Evolutionary conservation across 257 asterid species (phyloP).

Genomic region (Cruciata laevipes): DNA sequence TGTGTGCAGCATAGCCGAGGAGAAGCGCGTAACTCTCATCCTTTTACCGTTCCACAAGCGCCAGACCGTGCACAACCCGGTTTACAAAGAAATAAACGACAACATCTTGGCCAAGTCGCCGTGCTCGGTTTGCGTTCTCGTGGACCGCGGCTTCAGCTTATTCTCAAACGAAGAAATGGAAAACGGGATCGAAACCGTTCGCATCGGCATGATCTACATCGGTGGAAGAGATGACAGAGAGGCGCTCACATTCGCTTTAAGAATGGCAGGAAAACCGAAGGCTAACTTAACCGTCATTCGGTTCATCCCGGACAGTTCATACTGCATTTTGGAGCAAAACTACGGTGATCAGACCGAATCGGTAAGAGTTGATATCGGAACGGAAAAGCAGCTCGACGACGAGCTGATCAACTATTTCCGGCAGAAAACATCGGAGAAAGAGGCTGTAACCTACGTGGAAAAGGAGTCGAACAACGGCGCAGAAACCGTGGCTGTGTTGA

Average conservation of each 20-base stretch:
- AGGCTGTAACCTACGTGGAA: slow-evolving; percentile 8
- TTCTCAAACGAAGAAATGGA: neutral
- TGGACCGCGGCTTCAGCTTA: slow-evolving; percentile 20
- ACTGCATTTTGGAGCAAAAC: neutral
- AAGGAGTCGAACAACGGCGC: slow-evolving; percentile 21
- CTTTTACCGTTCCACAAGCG: slow-evolving; percentile 25
- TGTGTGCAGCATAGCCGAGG: slow-evolving; percentile 17
- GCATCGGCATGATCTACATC: slow-evolving; percentile 17
- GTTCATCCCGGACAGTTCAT: slow-evolving; percentile 2
- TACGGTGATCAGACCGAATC: neutral
- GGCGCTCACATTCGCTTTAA: slow-evolving; percentile 17
- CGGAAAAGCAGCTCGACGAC: slow-evolving; percentile 17
- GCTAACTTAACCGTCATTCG: slow-evolving; percentile 17
- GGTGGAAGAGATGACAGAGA: slow-evolving; percentile 28
- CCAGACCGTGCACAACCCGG: slow-evolving; percentile 19
- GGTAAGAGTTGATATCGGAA: slow-evolving; percentile 8
- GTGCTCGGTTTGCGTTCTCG: slow-evolving; percentile 22
- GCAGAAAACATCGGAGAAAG: slow-evolving; percentile 10
- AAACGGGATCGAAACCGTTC: neutral
- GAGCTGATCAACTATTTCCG: slow-evolving; percentile 5
- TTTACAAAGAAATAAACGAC: slow-evolving; percentile 18
- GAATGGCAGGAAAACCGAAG: slow-evolving; percentile 17
- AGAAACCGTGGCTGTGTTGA: slow-evolving; percentile 17
- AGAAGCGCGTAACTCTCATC: slow-evolving; percentile 19
- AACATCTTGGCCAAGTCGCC: slow-evolving; percentile 19